phyloP scores from a whole-genome alignment of 768 basidiomycete genomes.

The Naganishia randhawae region DNA sequence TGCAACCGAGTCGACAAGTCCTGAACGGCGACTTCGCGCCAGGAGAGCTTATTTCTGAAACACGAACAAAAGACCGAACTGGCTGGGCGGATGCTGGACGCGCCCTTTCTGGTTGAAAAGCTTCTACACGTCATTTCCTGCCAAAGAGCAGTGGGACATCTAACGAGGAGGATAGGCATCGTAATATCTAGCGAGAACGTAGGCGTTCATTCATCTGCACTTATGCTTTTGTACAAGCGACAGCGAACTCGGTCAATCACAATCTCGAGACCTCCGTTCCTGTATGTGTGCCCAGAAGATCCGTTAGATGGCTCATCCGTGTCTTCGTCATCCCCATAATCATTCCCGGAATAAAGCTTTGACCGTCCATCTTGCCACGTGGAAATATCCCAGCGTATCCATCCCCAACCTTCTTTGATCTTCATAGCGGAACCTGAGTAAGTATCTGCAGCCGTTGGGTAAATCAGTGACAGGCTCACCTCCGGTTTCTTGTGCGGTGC shows the following conservation, averaged over 20 bases:
- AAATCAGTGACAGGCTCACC: conserved; percentile 55
- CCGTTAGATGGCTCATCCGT: neutral
- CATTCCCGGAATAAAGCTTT: neutral
- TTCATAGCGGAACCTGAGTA: neutral
- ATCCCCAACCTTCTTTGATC: conserved; percentile 49
- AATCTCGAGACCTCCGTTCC: conserved; percentile 22
- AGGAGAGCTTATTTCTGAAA: no score
- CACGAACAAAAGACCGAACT: neutral
- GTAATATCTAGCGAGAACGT: neutral
- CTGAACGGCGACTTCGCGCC: no score
- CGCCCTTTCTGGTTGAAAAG: neutral
- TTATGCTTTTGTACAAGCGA: conserved; percentile 19
- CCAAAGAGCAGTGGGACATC: neutral
- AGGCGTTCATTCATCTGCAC: neutral
- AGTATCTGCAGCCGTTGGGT: neutral
- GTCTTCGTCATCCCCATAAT: conserved; percentile 11
- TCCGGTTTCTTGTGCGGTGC: conserved; percentile 76
- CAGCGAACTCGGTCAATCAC: conserved; percentile 25
- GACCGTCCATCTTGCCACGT: conserved; percentile 34
- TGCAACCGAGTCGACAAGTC: neutral
- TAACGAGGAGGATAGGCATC: neutral
- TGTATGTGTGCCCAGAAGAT: neutral
- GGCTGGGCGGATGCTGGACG: neutral
- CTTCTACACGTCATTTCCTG: neutral
- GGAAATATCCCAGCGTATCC: conserved; percentile 44